Conservation (phyloP, 306 rosid species). For the Abrus pulchellus region DNA sequence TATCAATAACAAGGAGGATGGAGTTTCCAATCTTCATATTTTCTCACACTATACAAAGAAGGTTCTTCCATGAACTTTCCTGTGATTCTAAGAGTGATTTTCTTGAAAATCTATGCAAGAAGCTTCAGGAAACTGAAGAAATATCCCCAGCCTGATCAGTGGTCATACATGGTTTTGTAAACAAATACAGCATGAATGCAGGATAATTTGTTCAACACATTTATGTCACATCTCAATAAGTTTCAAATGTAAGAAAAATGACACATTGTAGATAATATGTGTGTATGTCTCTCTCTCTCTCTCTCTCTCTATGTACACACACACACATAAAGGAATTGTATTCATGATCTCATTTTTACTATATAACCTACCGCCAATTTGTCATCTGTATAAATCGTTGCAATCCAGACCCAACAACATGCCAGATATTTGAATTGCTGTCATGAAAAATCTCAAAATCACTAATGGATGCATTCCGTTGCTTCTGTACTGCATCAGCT, state of each 20-base stretch:
- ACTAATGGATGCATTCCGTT: conserved; percentile 77
- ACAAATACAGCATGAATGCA: conserved; percentile 28
- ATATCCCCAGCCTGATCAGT: conserved; percentile 16
- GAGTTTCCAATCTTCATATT: conserved; percentile 33
- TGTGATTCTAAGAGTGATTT: conserved; percentile 4
- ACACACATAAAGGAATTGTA: not conserved
- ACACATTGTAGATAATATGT: conserved; percentile 14
- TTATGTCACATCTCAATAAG: conserved; percentile 23
- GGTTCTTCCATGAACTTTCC: conserved; percentile 1
- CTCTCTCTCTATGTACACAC: too few relatives aligned
- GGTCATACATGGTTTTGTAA: conserved; percentile 23
- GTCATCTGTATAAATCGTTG: conserved; percentile 98
- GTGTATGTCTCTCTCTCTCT: too few relatives aligned
- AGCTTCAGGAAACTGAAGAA: conserved; percentile 22
- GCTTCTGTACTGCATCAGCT: conserved; percentile 74
- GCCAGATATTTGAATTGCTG: conserved; percentile 69
- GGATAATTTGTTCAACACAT: conserved; percentile 15
- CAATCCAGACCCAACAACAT: conserved; percentile 84
- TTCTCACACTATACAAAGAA: conserved; percentile 25
- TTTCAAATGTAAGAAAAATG: conserved; percentile 26
- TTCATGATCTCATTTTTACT: conserved; percentile 30
- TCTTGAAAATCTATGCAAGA: conserved; percentile 38
- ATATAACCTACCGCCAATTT: conserved; percentile 83
- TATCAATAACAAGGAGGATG: conserved; percentile 39
- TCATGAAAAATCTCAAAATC: conserved; percentile 86